Percentiles rank a stretch among this genome's conserved stretches.
Conservation (phyloP, 2,329 filamentous ascomycete genomes). For the Sporothrix inflata region DNA sequence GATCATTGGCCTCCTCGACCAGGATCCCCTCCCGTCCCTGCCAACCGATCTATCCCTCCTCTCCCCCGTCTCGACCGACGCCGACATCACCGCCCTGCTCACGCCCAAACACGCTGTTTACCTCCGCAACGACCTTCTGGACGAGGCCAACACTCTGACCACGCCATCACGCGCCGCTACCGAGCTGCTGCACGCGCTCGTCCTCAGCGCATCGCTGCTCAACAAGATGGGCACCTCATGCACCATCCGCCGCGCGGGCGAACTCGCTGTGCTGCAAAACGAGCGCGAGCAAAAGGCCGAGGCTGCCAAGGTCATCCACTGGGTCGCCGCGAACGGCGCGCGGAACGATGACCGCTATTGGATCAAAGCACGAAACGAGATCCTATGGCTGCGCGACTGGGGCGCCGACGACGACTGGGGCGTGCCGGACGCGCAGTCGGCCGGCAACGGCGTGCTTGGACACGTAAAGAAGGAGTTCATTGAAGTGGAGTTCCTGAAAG, state of each 20-base stretch:
- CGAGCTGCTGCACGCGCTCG: conserved; percentile 64
- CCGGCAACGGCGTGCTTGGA: conserved; percentile 58
- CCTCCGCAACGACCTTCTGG: conserved; percentile 59
- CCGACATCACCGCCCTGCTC: conserved; percentile 41
- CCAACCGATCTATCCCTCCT: conserved; percentile 53
- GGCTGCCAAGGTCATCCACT: conserved; percentile 61
- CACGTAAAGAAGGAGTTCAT: conserved; percentile 63
- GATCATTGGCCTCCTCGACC: conserved; percentile 62
- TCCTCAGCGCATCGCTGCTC: conserved; percentile 63
- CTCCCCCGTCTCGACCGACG: conserved; percentile 43
- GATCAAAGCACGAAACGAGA: conserved; percentile 62
- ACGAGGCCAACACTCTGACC: conserved; percentile 66
- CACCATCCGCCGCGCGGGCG: conserved; percentile 59
- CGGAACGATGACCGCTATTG: conserved; percentile 67
- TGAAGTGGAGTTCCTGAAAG: conserved; percentile 72
- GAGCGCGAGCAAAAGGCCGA: conserved; percentile 66
- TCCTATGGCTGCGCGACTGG: conserved; percentile 77
- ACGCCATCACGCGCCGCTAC: conserved; percentile 59
- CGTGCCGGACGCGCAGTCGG: conserved; percentile 6
- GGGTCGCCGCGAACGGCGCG: conserved; percentile 52
- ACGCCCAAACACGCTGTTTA: conserved; percentile 48
- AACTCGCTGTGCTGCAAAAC: conserved; percentile 66
- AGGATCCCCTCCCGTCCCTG: conserved; percentile 59
- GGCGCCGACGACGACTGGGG: conserved; percentile 53
- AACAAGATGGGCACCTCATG: conserved; percentile 55